Evolutionary conservation across 495 filamentous ascomycete species (phyloP).

Genomic region (Chaetomium cochliodes): DNA sequence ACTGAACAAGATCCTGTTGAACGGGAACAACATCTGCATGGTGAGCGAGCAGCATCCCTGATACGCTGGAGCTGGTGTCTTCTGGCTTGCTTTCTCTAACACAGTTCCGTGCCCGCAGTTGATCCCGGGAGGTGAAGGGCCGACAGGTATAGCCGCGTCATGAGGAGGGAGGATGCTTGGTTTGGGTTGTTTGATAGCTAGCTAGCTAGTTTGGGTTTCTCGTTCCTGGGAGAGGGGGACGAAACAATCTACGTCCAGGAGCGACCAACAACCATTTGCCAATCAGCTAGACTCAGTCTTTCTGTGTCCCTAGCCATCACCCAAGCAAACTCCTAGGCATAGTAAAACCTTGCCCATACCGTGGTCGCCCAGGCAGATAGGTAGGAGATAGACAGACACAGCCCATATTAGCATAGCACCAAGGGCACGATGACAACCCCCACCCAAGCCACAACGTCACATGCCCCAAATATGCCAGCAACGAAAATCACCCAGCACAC

Average conservation of each 20-base stretch:
- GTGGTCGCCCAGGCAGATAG: no score
- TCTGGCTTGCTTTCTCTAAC: constrained; percentile 1
- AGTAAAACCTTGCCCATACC: no score
- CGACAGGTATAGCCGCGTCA: constrained; percentile 40
- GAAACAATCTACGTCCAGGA: background rate
- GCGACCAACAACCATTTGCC: background rate
- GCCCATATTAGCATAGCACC: no score
- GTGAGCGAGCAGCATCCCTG: constrained; percentile 47
- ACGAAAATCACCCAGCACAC: no score
- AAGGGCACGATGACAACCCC: no score
- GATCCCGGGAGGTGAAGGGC: constrained; percentile 84
- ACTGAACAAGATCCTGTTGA: constrained; percentile 90
- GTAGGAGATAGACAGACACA: no score
- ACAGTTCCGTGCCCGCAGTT: constrained; percentile 50
- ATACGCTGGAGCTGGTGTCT: background rate
- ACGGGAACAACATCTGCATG: constrained; percentile 99
- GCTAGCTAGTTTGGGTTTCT: background rate
- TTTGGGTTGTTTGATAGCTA: background rate
- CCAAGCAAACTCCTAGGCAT: no score
- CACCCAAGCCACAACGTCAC: no score
- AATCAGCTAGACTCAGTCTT: background rate
- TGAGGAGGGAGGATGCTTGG: constrained; percentile 9
- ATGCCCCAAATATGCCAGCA: no score
- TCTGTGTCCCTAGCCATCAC: no score
- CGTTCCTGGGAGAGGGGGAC: background rate